Evolutionary conservation across 2,329 filamentous ascomycete species (phyloP), one percentile per base, ranked within the genome.

Genomic region (Chaetomium globosum): DNA sequence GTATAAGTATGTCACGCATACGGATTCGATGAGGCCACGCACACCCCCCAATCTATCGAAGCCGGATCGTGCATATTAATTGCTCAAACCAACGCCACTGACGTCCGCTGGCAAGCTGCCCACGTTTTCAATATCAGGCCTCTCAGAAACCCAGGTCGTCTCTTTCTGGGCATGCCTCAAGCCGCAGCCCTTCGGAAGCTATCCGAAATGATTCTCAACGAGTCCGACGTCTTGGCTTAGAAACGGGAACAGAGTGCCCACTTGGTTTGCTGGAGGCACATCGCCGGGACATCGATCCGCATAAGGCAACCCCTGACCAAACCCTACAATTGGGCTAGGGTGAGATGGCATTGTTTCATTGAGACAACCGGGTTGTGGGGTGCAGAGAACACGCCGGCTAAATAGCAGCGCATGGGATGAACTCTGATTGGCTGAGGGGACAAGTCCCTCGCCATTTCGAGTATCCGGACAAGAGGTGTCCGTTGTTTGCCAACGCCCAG

Each of bases 381-480:
- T 65, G 53, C 63, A 61, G 58, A 23, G 26, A 5, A 13, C 30
- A 48, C 19, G 39, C 8, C 63, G 63, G 63, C 59, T 62, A 65
- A 65, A 65, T 65, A 33, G 21, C 31, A 54, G 30, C 36, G 12
- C 39, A n/a, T 43, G 48, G 48, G 26, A 12, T 36, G 28, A 9
- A 16, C 2, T 26, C 5, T 53, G 21, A 66, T 66, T 66, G 64
- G 64, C 51, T 46, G 43, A 51, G 21, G 30, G n/a, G 4, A 5
- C 26, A 60, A 5, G 23, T 23, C 26, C 26, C n/a, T 33, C 19
- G 21, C 60, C 56, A 1, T 5, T 63, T 66, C 53, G n/a, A 63
- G 64, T 21, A 60, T 46, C 51, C 64, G 64, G 64, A 66, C 60
- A 26, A 12, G 46, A 59, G 21, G 6, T 53, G 54, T 65, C 63